phyloP scores from a whole-genome alignment of 495 filamentous ascomycete species.

The Podospora australis region DNA sequence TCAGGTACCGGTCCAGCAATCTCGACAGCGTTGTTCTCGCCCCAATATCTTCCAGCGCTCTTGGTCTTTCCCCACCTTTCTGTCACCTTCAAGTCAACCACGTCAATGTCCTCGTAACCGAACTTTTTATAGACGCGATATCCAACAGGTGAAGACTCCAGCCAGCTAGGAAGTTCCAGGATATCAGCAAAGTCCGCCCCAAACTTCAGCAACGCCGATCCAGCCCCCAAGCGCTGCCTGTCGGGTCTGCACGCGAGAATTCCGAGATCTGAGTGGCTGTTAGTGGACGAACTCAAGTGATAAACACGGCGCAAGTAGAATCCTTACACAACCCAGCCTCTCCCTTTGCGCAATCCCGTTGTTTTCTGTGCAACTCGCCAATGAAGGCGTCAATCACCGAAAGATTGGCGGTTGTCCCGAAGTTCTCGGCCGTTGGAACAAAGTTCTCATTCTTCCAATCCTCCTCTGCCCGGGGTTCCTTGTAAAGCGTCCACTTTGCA shows the following conservation, averaged over 20 bases:
- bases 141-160: constrained; percentile 23
- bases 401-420: constrained; percentile 18
- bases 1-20: constrained; percentile 14
- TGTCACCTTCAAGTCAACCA: constrained; percentile 18
- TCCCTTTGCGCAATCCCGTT: constrained; percentile 14
- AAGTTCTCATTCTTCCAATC: constrained; percentile 18
- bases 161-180: constrained; percentile 15
- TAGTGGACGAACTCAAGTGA: not conserved
- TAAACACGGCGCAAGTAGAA: not conserved
- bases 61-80: constrained; percentile 16
- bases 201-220: constrained; percentile 20
- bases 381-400: constrained; percentile 21
- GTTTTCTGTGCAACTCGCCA: constrained; percentile 13
- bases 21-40: constrained; percentile 15
- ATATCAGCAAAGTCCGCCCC: constrained; percentile 23
- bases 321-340: constrained; percentile 22
- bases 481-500: constrained; percentile 19
- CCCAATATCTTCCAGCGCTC: constrained; percentile 18
- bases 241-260: constrained; percentile 17
- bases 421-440: constrained; percentile 13
- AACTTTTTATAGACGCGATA: constrained; percentile 23
- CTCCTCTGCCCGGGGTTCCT: constrained; percentile 16
- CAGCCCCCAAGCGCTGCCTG: constrained; percentile 22
- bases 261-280: constrained; percentile 13
- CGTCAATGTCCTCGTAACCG: constrained; percentile 21